Percentiles rank a stretch among this genome's conserved stretches.
phyloP scores from a whole-genome alignment of 352 stramenopile species.

The Pythium guiyangense region DNA sequence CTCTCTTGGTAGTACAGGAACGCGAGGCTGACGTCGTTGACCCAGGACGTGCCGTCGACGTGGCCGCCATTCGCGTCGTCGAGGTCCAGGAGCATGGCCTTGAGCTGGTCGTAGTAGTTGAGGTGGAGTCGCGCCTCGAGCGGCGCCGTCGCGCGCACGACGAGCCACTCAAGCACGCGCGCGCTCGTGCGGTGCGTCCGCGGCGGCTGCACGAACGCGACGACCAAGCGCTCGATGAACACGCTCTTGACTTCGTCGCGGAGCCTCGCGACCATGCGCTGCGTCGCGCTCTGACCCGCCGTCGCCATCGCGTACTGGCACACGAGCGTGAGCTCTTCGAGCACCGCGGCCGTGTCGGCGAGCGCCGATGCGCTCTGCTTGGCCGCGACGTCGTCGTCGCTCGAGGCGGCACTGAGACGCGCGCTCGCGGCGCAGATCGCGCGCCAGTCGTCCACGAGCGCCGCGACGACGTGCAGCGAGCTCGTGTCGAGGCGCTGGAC shows the following conservation, averaged over 20 bases:
- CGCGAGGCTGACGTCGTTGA: slow-evolving; percentile 54
- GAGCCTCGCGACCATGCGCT: slow-evolving; percentile 35
- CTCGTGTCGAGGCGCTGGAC: slow-evolving; percentile 24
- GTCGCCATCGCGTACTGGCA: slow-evolving; percentile 37
- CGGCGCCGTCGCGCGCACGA: slow-evolving; percentile 19
- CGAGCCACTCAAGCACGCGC: slow-evolving; percentile 22
- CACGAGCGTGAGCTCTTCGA: slow-evolving; percentile 45
- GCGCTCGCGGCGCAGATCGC: slow-evolving; percentile 6
- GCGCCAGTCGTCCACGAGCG: slow-evolving; percentile 48
- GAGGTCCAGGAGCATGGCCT: slow-evolving; percentile 35
- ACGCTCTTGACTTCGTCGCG: slow-evolving; percentile 43
- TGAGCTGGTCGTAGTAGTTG: slow-evolving; percentile 53
- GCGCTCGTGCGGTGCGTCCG: neutral
- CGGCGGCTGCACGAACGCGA: slow-evolving; percentile 29
- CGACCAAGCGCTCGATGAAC: slow-evolving; percentile 35
- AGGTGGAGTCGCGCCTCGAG: slow-evolving; percentile 37
- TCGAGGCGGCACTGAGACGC: neutral
- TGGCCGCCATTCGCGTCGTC: slow-evolving; percentile 16
- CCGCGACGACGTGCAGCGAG: slow-evolving; percentile 18
- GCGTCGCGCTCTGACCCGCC: slow-evolving; percentile 11
- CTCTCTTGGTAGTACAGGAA: slow-evolving; percentile 76
- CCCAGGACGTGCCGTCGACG: slow-evolving; percentile 22
- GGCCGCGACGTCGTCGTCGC: neutral
- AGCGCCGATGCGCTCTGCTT: neutral
- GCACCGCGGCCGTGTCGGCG: slow-evolving; percentile 8